These are phyloP conservation scores for Sugiyamaella japonica DNA, from an alignment of 1,139 yeast species.

Conservation along the genomic window DNA sequence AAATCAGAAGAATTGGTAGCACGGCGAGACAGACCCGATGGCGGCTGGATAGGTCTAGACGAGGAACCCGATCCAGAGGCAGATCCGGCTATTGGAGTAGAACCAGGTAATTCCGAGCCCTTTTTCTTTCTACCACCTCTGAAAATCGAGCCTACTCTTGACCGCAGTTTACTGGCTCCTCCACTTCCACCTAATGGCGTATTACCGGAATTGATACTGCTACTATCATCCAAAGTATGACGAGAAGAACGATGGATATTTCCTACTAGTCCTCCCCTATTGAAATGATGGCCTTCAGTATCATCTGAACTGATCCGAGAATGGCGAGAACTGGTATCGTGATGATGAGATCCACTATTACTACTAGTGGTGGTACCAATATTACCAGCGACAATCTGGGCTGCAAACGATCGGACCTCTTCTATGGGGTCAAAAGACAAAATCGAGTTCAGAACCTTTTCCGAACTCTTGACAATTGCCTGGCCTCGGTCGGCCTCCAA, in stretches of 20 bases:
- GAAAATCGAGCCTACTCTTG: constrained; percentile 83
- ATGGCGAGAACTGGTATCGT: constrained; percentile 2
- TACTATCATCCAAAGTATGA: constrained; percentile 22
- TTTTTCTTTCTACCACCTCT: constrained; percentile 48
- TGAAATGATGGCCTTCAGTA: constrained; percentile 5
- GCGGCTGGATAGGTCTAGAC: background rate
- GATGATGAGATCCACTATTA: background rate
- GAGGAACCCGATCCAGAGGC: background rate
- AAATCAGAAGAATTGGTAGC: constrained; percentile 8
- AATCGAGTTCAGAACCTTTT: constrained; percentile 63
- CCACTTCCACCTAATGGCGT: constrained; percentile 18
- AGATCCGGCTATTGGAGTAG: too few species aligned
- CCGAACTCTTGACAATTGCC: constrained; percentile 47
- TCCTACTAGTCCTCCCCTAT: constrained; percentile 15
- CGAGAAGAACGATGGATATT: constrained; percentile 13
- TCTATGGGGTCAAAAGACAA: constrained; percentile 59
- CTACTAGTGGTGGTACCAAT: background rate
- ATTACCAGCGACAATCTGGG: constrained; percentile 41
- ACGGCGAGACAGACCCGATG: constrained; percentile 1
- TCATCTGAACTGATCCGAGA: constrained; percentile 4
- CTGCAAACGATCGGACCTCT: constrained; percentile 59
- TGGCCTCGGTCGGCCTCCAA: constrained; percentile 42
- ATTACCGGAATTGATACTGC: constrained; percentile 25
- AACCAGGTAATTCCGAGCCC: background rate
- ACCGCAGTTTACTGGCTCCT: constrained; percentile 52